These are phyloP conservation scores for Rosa chinensis DNA, from an alignment of 306 rosid species.

Conservation along the genomic window DNA sequence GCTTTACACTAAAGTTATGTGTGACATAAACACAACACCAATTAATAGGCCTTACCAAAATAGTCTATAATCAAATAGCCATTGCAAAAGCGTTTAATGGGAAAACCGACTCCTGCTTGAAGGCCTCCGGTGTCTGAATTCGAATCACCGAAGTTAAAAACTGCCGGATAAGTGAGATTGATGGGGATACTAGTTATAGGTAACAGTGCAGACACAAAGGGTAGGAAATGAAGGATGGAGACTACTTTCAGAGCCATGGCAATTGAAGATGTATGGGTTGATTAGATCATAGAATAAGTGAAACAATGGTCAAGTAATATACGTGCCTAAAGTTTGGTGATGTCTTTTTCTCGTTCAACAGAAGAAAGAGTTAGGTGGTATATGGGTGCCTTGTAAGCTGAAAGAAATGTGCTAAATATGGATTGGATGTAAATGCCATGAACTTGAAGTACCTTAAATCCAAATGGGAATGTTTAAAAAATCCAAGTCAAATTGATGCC, in stretches of 20 bases:
- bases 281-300: background rate
- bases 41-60: slow-evolving; percentile 19
- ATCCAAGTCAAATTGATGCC: background rate
- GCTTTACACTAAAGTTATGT: background rate
- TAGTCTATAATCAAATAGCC: slow-evolving; percentile 47
- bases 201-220: slow-evolving; percentile 12
- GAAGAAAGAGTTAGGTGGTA: background rate
- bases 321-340: background rate
- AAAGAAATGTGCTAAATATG: background rate
- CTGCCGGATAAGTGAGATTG: slow-evolving; percentile 29
- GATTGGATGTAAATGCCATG: background rate
- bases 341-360: background rate
- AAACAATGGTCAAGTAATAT: background rate
- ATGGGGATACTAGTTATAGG: slow-evolving; percentile 6
- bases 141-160: slow-evolving; percentile 46
- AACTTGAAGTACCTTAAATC: too few relatives aligned
- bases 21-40: background rate
- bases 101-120: slow-evolving; percentile 35
- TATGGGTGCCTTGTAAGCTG: slow-evolving; percentile 28
- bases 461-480: background rate
- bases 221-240: slow-evolving; percentile 8
- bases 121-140: slow-evolving; percentile 46
- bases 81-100: slow-evolving; percentile 36
- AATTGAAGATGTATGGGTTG: background rate
- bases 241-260: slow-evolving; percentile 21